Evolutionary conservation across 2,329 filamentous ascomycete species (phyloP).

Genomic region (Ophiostoma montium): DNA sequence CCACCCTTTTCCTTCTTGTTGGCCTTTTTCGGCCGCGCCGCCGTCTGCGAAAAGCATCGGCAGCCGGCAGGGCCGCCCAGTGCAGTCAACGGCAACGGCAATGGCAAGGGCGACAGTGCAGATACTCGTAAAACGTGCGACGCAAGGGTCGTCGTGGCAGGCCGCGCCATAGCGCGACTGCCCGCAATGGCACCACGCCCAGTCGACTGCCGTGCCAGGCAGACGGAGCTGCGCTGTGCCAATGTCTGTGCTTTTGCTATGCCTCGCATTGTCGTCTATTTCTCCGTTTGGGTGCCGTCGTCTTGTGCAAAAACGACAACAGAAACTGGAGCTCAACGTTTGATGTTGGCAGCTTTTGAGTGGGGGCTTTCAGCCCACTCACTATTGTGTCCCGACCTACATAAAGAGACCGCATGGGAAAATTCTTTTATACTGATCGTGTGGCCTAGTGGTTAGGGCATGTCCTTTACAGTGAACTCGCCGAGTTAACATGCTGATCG

Average conservation of each 20-base stretch:
- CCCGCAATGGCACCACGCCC: neutral
- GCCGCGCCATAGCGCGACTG: too few relatives aligned
- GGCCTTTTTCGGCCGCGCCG: constrained; percentile 7
- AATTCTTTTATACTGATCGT: constrained; percentile 11
- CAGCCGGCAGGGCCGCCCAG: too few relatives aligned
- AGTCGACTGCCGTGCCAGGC: neutral
- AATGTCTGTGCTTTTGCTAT: constrained; percentile 5
- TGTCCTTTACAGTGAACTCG: constrained; percentile 15
- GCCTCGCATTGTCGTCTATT: constrained; percentile 8
- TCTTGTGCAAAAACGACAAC: too few relatives aligned
- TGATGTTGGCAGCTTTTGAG: too few relatives aligned
- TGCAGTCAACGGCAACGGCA: neutral
- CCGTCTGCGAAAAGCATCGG: constrained; percentile 10
- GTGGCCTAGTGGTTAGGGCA: constrained; percentile 18
- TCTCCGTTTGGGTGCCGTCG: neutral
- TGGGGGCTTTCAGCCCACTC: too few relatives aligned
- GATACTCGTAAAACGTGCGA: too few relatives aligned
- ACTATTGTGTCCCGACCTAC: too few relatives aligned
- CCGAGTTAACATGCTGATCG: constrained; percentile 8
- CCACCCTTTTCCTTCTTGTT: constrained; percentile 15
- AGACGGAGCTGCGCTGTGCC: constrained; percentile 5
- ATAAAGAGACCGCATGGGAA: neutral
- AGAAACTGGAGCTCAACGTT: too few relatives aligned
- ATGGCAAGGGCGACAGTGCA: too few relatives aligned
- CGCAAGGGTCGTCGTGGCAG: too few relatives aligned